A percentile compares a stretch with the other conserved stretches of the same genome.
These are phyloP conservation scores for Tetrapisispora fleetii DNA, from an alignment of 805 yeast genomes.

Conservation along the genomic window DNA sequence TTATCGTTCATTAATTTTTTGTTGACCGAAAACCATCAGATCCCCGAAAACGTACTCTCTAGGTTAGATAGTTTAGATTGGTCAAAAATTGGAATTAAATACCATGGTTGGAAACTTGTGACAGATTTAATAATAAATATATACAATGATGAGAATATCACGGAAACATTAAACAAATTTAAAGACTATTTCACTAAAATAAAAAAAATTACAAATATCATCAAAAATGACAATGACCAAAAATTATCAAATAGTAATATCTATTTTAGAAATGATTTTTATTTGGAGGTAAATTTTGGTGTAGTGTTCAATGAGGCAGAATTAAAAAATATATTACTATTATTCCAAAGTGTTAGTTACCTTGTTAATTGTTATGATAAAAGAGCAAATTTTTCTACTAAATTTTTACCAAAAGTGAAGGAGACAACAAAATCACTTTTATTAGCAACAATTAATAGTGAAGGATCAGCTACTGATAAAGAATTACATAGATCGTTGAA, in stretches of 20 bases:
- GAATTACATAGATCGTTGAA: slow-evolving; percentile 4
- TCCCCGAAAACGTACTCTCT: slow-evolving; percentile 6
- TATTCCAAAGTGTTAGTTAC: slow-evolving; percentile 27
- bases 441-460: slow-evolving; percentile 2
- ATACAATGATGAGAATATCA: slow-evolving; percentile 22
- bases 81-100: slow-evolving; percentile 6
- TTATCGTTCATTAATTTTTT: slow-evolving; percentile 11
- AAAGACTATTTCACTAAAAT: slow-evolving; percentile 15
- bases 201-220: slow-evolving; percentile 4
- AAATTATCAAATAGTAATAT: slow-evolving; percentile 5
- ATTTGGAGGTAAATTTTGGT: slow-evolving; percentile 11
- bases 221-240: neutral
- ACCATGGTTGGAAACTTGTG: slow-evolving; percentile 21
- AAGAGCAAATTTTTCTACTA: slow-evolving; percentile 22
- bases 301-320: slow-evolving; percentile 18
- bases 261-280: slow-evolving; percentile 7
- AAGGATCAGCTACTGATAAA: neutral
- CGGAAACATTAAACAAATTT: slow-evolving; percentile 17
- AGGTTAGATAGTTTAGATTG: slow-evolving; percentile 3
- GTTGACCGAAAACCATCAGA: slow-evolving; percentile 10
- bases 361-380: slow-evolving; percentile 26
- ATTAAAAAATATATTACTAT: slow-evolving; percentile 19
- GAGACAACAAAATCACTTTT: slow-evolving; percentile 13
- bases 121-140: slow-evolving; percentile 16
- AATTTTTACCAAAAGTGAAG: slow-evolving; percentile 23